Evolutionary conservation across 345 rosid species (phyloP).

Genomic region (Crucihimalaya himalaica): DNA sequence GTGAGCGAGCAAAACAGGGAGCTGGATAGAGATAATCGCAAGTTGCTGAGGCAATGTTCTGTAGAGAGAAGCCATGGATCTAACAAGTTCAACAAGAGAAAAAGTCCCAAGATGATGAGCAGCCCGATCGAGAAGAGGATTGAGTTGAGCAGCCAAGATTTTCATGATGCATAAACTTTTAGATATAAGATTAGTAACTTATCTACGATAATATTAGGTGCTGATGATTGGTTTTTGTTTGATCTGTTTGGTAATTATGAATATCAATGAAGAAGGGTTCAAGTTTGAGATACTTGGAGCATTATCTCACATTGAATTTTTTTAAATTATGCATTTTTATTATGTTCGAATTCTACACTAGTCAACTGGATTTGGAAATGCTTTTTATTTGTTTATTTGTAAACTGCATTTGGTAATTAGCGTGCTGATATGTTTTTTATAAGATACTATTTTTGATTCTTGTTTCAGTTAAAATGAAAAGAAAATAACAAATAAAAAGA

Average conservation of each 20-base stretch:
- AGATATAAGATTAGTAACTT: neutral
- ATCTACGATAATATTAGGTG: neutral
- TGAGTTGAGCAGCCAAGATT: constrained; percentile 10
- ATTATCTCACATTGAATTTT: constrained; percentile 11
- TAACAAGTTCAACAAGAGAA: constrained; percentile 1
- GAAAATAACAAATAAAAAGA: neutral
- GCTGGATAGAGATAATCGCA: constrained; percentile 15
- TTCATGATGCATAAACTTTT: neutral
- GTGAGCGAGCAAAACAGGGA: constrained; percentile 29
- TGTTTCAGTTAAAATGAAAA: neutral
- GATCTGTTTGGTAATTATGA: constrained; percentile 1
- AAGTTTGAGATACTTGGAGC: neutral
- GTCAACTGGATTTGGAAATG: neutral
- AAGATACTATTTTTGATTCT: neutral
- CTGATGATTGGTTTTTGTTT: neutral
- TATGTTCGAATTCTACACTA: neutral
- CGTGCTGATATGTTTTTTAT: neutral
- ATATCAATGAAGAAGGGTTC: neutral
- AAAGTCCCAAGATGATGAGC: neutral
- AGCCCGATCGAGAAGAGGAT: constrained; percentile 21
- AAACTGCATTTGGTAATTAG: neutral
- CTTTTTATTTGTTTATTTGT: neutral
- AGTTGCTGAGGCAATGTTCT: constrained; percentile 18
- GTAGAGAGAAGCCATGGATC: constrained; percentile 20
- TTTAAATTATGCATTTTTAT: neutral